Evolutionary conservation across 169 alveolate genomes (phyloP), one percentile per base, ranked within the genome.

Genomic region (Plasmodium gaboni): DNA sequence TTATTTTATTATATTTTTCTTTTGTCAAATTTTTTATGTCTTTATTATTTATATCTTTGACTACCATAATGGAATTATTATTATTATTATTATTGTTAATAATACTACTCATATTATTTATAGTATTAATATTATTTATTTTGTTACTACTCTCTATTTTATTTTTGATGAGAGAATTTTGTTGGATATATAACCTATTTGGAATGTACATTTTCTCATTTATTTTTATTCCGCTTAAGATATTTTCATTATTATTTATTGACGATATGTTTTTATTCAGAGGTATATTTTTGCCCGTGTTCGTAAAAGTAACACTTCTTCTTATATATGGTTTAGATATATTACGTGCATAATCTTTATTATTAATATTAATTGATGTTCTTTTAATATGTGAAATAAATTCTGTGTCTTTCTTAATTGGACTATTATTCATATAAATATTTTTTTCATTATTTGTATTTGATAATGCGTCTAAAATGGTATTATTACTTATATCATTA

Each of bases 161-260:
- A 70, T 70, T 48, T 12, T 48, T 70, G 51, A 51, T 70, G 8
- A 70, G 80, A 48, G 80, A 42, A 15, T 48, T 22, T 44, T 17
- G 64, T n/a, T 46, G 24, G 51, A 38, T 67, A 17, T n/a, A 15
- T 67, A 8, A 17, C 32, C 10, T 67, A 24, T 15, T 13, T 19
- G 4, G 19, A 8, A 12, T 38, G n/a, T 7, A 8, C 22, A 38
- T 2, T 38, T n/a, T 15, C 3, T 67, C 61, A 5, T 67, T 67
- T 44, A 13, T 38, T 42, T 67, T 38, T 7, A n/a, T 67, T 38
- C 7, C 60, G 19, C 13, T 67, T 67, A 67, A 15, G 15, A 9
- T 44, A 32, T 15, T 67, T 22, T 61, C 44, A 17, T 61, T 61
- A 7, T 61, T 61, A 24, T 61, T 55, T 55, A 13, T 55, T 17